Evolutionary conservation across 1,284 basidiomycete species (phyloP), one percentile per base, ranked within the genome.

Genomic region (Rhodotorula sp.): DNA sequence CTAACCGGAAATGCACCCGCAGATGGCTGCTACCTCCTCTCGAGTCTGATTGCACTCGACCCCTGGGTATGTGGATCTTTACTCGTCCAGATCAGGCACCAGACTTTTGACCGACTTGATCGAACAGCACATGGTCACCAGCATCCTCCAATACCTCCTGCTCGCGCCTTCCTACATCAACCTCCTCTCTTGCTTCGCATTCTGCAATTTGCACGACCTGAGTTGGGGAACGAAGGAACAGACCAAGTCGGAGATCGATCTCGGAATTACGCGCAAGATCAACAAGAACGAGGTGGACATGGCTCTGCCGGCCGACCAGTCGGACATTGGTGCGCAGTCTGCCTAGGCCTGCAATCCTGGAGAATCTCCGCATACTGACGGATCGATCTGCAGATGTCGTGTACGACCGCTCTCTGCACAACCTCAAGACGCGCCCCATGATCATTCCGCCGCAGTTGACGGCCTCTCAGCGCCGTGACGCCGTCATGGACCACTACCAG

Each of bases 391-490:
- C 62, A 78, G 78, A 97, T 79, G 87, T 86, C 57, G 88, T 92
- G 31, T 99, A 98, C 80, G 90, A 94, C 80, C 91, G 95, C 76
- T 90, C 94, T 0, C 84, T 97, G 54, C 86, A 88, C 70, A 93
- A 93, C 79, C 85, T 98, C 57, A 87, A 88, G 64, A 87, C 89
- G 49, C 84, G 88, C 39, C 90, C 74, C 0, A 81, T 81, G 78
- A 77, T 82, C 64, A 76, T 82, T 58, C 77, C 80, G 26, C 80
- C 80, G 51, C 76, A 80, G 18, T 77, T 78, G 16, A 75, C 69
- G 56, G 65, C 72, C 58, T 79, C 80, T 39, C 79, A 81, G 67
- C 80, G 81, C 65, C 75, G 59, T 65, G 51, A 80, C 78, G 77
- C 79, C 75, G 73, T 70, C 0, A 43, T 58, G 46, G 82, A 83